A percentile compares a stretch with the other conserved stretches of the same genome.
Conservation (phyloP, 306 rosid genomes). For the Trifolium dubium region DNA sequence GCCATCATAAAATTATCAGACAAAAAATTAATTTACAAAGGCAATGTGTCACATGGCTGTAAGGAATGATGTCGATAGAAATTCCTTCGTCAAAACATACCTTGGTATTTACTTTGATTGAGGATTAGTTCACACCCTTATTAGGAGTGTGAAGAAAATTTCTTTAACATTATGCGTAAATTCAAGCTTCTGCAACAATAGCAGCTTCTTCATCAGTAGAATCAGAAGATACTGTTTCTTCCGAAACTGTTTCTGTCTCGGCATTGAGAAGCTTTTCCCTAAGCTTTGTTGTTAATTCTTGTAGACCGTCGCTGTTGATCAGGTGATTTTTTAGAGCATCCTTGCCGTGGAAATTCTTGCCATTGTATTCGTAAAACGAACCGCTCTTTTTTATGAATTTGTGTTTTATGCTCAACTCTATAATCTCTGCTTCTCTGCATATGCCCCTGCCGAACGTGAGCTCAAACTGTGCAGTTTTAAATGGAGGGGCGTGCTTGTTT, state of each 20-base stretch:
- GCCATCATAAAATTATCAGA: conserved; percentile 39
- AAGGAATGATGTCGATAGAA: conserved; percentile 24
- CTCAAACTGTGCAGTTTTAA: conserved; percentile 81
- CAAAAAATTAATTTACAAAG: conserved; percentile 43
- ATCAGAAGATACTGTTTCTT: conserved; percentile 52
- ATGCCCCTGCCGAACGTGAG: conserved; percentile 93
- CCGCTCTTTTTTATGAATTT: conserved; percentile 60
- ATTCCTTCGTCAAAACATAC: conserved; percentile 2
- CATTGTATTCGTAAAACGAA: conserved; percentile 56
- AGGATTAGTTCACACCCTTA: not conserved
- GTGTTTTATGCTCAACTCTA: conserved; percentile 74
- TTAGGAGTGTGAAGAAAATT: conserved; percentile 6
- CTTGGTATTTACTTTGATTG: not conserved
- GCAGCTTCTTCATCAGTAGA: conserved; percentile 70
- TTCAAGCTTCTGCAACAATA: conserved; percentile 57
- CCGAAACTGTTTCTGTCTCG: conserved; percentile 42
- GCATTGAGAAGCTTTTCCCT: conserved; percentile 64
- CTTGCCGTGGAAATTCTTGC: conserved; percentile 66
- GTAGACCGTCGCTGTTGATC: conserved; percentile 29
- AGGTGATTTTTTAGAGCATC: conserved; percentile 75
- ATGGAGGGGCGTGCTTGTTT: conserved; percentile 98
- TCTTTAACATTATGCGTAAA: conserved; percentile 13
- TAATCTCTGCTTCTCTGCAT: conserved; percentile 62
- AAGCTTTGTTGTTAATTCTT: conserved; percentile 63
- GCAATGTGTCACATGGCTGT: conserved; percentile 12